phyloP scores from a whole-genome alignment of 768 basidiomycete genomes.

The Boletus reticuloceps region DNA sequence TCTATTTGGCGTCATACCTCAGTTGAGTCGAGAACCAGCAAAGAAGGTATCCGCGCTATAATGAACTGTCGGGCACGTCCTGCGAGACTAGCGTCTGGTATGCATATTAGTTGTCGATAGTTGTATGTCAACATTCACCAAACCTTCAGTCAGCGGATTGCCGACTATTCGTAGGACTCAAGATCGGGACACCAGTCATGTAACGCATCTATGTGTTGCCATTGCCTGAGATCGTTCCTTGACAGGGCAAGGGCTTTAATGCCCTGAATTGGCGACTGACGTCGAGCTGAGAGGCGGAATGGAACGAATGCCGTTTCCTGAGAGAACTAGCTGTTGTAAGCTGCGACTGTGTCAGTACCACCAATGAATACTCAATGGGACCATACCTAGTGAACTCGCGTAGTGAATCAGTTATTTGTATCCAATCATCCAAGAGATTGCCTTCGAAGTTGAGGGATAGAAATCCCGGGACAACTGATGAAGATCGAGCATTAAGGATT shows the following conservation, averaged over 20 bases:
- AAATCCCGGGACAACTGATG: conserved; percentile 31
- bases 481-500: conserved; percentile 25
- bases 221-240: conserved; percentile 53
- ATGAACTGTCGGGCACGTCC: conserved; percentile 54
- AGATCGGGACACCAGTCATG: conserved; percentile 67
- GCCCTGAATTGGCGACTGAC: conserved; percentile 27
- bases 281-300: conserved; percentile 39
- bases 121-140: conserved; percentile 5
- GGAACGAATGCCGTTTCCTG: conserved; percentile 53
- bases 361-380: not conserved
- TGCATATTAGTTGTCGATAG: conserved; percentile 1
- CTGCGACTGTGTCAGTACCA: conserved; percentile 31
- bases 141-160: conserved; percentile 65
- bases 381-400: conserved; percentile 44
- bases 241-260: conserved; percentile 65
- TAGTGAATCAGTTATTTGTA: conserved; percentile 44
- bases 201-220: conserved; percentile 65
- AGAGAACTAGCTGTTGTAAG: conserved; percentile 61
- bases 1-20: conserved; percentile 40
- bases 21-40: conserved; percentile 62
- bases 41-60: conserved; percentile 66
- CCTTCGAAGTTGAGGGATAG: conserved; percentile 66
- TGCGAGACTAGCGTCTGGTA: conserved; percentile 36
- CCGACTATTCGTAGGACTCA: conserved; percentile 55
- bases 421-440: conserved; percentile 63